A percentile compares a stretch with the other conserved stretches of the same genome.
Evolutionary conservation across 768 basidiomycete genomes (phyloP).

Genomic region (Tricholoma furcatifolium): DNA sequence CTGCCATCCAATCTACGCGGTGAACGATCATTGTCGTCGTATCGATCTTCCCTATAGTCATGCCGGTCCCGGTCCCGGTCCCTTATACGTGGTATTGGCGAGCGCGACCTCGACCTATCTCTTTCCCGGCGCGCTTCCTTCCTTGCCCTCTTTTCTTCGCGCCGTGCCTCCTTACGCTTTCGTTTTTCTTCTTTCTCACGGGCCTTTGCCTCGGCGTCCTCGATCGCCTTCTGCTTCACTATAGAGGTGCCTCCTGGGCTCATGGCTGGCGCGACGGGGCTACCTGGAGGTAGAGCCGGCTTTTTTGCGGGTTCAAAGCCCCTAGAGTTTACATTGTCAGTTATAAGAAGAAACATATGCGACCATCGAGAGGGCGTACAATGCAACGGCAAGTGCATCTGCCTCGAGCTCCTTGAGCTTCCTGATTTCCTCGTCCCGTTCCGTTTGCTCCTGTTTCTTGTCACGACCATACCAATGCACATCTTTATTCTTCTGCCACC

Average conservation of each 20-base stretch:
- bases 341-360: neutral
- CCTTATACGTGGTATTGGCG: slow-evolving; percentile 20
- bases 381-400: slow-evolving; percentile 78
- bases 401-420: slow-evolving; percentile 86
- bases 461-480: slow-evolving; percentile 94
- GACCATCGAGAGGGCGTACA: slow-evolving; percentile 42
- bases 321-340: slow-evolving; percentile 32
- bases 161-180: slow-evolving; percentile 50
- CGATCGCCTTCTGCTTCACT: slow-evolving; percentile 13
- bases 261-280: slow-evolving; percentile 14
- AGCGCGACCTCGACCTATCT: slow-evolving; percentile 27
- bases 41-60: slow-evolving; percentile 13
- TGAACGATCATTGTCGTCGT: neutral
- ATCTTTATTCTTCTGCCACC: slow-evolving; percentile 98
- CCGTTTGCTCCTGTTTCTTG: slow-evolving; percentile 33
- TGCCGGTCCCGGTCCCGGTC: slow-evolving; percentile 14
- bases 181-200: slow-evolving; percentile 50
- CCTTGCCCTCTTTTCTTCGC: slow-evolving; percentile 43
- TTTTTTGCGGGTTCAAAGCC: slow-evolving; percentile 68
- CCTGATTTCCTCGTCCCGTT: slow-evolving; percentile 70
- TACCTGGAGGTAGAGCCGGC: slow-evolving; percentile 22
- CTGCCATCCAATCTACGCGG: neutral
- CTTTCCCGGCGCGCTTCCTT: slow-evolving; percentile 21
- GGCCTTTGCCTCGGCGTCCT: slow-evolving; percentile 21
- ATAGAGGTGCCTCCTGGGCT: slow-evolving; percentile 1